These are phyloP conservation scores for Stropharia rugosoannulata DNA, from an alignment of 768 basidiomycete species.

Conservation along the genomic window DNA sequence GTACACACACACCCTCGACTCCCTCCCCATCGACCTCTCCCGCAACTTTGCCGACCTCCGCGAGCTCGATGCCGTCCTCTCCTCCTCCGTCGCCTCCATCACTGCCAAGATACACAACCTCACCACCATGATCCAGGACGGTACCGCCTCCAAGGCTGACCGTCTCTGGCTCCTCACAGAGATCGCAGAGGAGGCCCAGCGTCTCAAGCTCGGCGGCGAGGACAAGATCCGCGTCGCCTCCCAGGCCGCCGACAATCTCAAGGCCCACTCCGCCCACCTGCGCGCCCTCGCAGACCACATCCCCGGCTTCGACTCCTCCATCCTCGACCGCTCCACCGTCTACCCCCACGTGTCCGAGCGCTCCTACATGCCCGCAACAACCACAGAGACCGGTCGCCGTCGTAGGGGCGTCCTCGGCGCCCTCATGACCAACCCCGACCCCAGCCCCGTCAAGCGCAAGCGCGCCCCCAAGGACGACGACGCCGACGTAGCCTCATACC, in stretches of 20 bases:
- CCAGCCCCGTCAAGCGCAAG: constrained; percentile 67
- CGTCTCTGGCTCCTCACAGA: constrained; percentile 86
- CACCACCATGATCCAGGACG: constrained; percentile 72
- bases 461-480: constrained; percentile 63
- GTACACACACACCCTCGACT: constrained; percentile 90
- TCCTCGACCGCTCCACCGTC: constrained; percentile 60
- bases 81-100: constrained; percentile 80
- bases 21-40: constrained; percentile 92
- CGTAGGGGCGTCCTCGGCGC: constrained; percentile 57
- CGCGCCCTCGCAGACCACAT: constrained; percentile 58
- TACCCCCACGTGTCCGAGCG: constrained; percentile 77
- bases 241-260: constrained; percentile 86
- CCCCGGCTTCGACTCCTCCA: constrained; percentile 59
- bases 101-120: constrained; percentile 77
- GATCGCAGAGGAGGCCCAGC: constrained; percentile 90
- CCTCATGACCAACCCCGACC: constrained; percentile 48
- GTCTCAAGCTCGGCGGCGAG: constrained; percentile 92
- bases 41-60: constrained; percentile 94
- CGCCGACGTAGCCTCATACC: constrained; percentile 41
- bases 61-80: constrained; percentile 97
- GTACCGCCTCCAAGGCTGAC: constrained; percentile 58
- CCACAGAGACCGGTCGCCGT: constrained; percentile 64
- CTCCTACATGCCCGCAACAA: constrained; percentile 60
- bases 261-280: constrained; percentile 61
- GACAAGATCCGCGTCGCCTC: constrained; percentile 97